phyloP scores from a whole-genome alignment of 768 basidiomycete species.

The Mrakia gelida region DNA sequence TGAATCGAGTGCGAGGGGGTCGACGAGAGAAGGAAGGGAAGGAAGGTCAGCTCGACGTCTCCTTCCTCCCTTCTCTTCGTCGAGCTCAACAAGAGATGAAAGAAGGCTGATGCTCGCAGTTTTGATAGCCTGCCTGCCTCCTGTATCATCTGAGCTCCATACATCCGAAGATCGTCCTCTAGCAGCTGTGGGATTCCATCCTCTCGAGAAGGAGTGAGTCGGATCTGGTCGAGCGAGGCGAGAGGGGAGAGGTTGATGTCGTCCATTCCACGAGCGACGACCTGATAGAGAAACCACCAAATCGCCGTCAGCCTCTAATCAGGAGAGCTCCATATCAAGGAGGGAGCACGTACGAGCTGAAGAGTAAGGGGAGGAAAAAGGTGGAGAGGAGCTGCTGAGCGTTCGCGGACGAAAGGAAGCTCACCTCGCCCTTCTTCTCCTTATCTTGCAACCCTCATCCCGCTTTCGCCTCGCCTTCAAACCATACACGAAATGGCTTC shows the following conservation, averaged over 20 bases:
- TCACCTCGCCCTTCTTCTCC: too few relatives aligned
- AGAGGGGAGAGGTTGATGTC: slow-evolving; percentile 63
- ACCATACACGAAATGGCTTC: too few relatives aligned
- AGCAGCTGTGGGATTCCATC: slow-evolving; percentile 77
- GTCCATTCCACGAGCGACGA: too few relatives aligned
- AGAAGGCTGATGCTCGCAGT: slow-evolving; percentile 56
- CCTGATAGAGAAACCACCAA: too few relatives aligned
- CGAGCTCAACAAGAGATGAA: neutral
- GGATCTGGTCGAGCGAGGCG: slow-evolving; percentile 72
- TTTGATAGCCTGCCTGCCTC: slow-evolving; percentile 86
- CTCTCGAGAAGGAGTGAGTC: slow-evolving; percentile 69
- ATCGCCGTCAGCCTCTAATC: too few relatives aligned
- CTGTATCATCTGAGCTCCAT: slow-evolving; percentile 90
- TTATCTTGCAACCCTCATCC: too few relatives aligned
- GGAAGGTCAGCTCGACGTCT: slow-evolving; percentile 7
- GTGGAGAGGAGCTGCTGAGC: too few relatives aligned
- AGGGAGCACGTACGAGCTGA: too few relatives aligned
- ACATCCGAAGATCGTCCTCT: slow-evolving; percentile 82
- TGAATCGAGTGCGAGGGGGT: slow-evolving; percentile 24
- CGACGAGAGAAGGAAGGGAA: neutral
- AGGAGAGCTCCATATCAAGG: too few relatives aligned
- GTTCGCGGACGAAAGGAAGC: too few relatives aligned
- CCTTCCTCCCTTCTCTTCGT: neutral
- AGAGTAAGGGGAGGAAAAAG: too few relatives aligned
- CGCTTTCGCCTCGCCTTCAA: too few relatives aligned